A percentile compares a stretch with the other conserved stretches of the same genome.
phyloP scores from a whole-genome alignment of 805 yeast genomes.

The Wickerhamomyces hampshirensis region DNA sequence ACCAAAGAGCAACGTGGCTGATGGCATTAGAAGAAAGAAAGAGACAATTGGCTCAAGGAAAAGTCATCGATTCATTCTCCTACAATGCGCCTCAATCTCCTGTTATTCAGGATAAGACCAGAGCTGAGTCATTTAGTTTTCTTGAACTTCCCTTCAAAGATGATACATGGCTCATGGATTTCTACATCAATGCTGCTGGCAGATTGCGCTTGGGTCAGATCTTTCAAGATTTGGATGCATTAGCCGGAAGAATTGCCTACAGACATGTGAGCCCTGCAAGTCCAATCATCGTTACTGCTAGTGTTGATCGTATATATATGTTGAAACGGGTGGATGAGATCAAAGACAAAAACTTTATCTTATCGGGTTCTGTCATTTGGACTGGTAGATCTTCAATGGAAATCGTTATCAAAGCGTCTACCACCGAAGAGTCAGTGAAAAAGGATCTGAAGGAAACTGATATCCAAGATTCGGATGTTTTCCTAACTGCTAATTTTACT shows the following conservation, averaged over 20 bases:
- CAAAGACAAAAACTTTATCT: slow-evolving; percentile 64
- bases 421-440: slow-evolving; percentile 56
- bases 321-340: slow-evolving; percentile 80
- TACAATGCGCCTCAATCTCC: slow-evolving; percentile 71
- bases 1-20: slow-evolving; percentile 69
- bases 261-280: slow-evolving; percentile 93
- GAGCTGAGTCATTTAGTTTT: slow-evolving; percentile 71
- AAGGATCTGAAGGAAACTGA: slow-evolving; percentile 47
- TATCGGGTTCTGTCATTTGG: slow-evolving; percentile 92
- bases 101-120: slow-evolving; percentile 64
- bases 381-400: slow-evolving; percentile 96
- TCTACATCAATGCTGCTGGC: slow-evolving; percentile 88
- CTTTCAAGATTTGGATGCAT: slow-evolving; percentile 89
- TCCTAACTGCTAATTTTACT: slow-evolving; percentile 86
- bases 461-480: slow-evolving; percentile 62
- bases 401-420: slow-evolving; percentile 83
- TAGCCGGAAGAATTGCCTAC: slow-evolving; percentile 92
- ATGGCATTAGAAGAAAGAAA: slow-evolving; percentile 75
- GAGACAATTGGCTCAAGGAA: slow-evolving; percentile 68
- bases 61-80: slow-evolving; percentile 62
- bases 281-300: slow-evolving; percentile 93
- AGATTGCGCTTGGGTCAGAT: slow-evolving; percentile 87
- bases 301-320: slow-evolving; percentile 88
- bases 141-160: slow-evolving; percentile 77
- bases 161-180: slow-evolving; percentile 77